Conservation (phyloP, 1,139 yeast species). For the Geotrichum restrictum region DNA sequence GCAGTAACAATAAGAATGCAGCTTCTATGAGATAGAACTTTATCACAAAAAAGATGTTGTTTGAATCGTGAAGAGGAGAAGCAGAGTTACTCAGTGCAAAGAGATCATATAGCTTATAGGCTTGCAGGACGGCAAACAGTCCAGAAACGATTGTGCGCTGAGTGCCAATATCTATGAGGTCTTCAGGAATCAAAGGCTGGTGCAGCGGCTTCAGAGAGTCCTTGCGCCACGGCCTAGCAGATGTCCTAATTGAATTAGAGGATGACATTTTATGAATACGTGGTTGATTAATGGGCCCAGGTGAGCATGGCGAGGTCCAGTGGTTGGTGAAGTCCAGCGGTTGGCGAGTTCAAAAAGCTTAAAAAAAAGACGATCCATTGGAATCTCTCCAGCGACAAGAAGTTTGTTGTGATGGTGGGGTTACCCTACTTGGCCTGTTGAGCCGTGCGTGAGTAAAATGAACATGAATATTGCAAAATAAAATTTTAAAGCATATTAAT, state of each 20-base stretch:
- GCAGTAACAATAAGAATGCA: constrained; percentile 61
- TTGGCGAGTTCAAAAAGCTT: background rate
- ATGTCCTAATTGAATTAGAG: constrained; percentile 6
- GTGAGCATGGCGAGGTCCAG: background rate
- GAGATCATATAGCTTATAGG: constrained; percentile 76
- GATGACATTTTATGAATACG: constrained; percentile 12
- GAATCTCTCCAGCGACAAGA: background rate
- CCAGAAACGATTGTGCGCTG: constrained; percentile 67
- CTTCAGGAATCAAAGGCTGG: constrained; percentile 37
- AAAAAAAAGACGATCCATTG: background rate
- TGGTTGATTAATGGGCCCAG: background rate
- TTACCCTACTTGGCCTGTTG: too few species aligned
- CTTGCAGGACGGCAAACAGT: constrained; percentile 68
- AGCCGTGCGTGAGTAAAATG: too few species aligned
- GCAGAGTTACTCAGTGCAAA: constrained; percentile 40
- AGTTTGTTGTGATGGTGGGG: background rate
- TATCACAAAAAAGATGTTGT: constrained; percentile 50
- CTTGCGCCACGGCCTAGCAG: constrained; percentile 22
- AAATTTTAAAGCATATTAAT: too few species aligned
- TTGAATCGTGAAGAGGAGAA: constrained; percentile 46
- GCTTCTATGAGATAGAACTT: constrained; percentile 76
- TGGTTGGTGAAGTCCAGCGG: background rate
- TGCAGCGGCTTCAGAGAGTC: constrained; percentile 6
- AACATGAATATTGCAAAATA: too few species aligned
- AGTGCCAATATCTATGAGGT: constrained; percentile 64